These are phyloP conservation scores for Backusella parvicylindrica DNA, from an alignment of 192 early-diverging fungal species.

Conservation along the genomic window DNA sequence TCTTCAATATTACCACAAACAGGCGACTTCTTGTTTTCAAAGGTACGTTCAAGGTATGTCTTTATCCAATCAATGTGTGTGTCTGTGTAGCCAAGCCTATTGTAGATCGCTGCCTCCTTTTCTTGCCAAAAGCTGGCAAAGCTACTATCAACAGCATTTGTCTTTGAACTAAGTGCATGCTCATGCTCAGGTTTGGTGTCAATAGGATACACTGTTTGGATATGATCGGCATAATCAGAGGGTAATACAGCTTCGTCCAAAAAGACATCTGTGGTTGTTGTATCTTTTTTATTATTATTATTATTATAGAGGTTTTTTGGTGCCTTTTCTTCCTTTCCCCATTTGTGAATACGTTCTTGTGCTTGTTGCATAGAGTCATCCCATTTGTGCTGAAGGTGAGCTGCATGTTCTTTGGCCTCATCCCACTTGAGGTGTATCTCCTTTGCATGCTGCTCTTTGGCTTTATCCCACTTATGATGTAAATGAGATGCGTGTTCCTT, in stretches of 20 bases:
- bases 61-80: constrained; percentile 17
- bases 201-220: background rate
- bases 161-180: background rate
- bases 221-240: background rate
- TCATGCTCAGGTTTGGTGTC: background rate
- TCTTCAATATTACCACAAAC: background rate
- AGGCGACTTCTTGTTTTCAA: constrained; percentile 10
- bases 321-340: background rate
- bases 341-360: background rate
- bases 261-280: background rate
- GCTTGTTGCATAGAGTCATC: background rate
- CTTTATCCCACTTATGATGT: background rate
- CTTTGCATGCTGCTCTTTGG: background rate
- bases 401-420: background rate
- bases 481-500: background rate
- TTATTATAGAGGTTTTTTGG: background rate
- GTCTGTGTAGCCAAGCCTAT: constrained; percentile 10
- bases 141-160: background rate
- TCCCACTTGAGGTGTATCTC: background rate
- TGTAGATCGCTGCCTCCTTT: background rate
- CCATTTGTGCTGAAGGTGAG: background rate
- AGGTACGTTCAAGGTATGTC: background rate
- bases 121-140: constrained; percentile 13
- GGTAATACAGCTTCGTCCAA: background rate
- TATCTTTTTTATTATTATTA: background rate